These are phyloP conservation scores for Lotmaria passim DNA, from an alignment of 208 protist species.

Conservation along the genomic window DNA sequence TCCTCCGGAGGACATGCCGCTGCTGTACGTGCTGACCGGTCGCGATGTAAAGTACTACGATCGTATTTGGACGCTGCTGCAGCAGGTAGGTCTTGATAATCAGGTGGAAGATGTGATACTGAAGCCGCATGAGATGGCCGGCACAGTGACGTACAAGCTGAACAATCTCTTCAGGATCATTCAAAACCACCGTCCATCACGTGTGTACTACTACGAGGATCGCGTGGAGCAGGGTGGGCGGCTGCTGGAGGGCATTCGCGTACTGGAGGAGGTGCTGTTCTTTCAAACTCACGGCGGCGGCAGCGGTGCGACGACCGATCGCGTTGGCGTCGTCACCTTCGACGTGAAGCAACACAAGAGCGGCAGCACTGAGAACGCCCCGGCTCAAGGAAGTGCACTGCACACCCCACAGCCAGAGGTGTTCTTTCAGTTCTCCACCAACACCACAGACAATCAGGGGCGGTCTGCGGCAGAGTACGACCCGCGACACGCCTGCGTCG, in stretches of 20 bases:
- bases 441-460: not conserved
- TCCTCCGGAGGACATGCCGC: conserved; percentile 15
- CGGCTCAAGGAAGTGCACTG: not conserved
- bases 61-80: conserved; percentile 66
- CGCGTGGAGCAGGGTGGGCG: conserved; percentile 61
- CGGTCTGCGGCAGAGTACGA: conserved; percentile 4
- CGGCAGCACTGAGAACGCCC: not conserved
- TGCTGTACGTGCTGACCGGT: conserved; percentile 75
- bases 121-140: conserved; percentile 70
- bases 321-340: conserved; percentile 35
- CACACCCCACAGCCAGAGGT: conserved; percentile 11
- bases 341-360: conserved; percentile 6
- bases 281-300: not conserved
- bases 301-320: conserved; percentile 12
- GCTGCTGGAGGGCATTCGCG: conserved; percentile 58
- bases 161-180: conserved; percentile 65
- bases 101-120: conserved; percentile 61
- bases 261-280: conserved; percentile 52
- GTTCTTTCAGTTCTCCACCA: not conserved
- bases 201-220: conserved; percentile 87
- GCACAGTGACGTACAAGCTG: conserved; percentile 79
- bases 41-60: conserved; percentile 64
- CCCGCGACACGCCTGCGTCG: not conserved
- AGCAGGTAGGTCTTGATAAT: conserved; percentile 45
- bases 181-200: conserved; percentile 39